A percentile compares a stretch with the other conserved stretches of the same genome.
phyloP scores from a whole-genome alignment of 2,329 filamentous ascomycete species.

The Chaetothyriales sp. region DNA sequence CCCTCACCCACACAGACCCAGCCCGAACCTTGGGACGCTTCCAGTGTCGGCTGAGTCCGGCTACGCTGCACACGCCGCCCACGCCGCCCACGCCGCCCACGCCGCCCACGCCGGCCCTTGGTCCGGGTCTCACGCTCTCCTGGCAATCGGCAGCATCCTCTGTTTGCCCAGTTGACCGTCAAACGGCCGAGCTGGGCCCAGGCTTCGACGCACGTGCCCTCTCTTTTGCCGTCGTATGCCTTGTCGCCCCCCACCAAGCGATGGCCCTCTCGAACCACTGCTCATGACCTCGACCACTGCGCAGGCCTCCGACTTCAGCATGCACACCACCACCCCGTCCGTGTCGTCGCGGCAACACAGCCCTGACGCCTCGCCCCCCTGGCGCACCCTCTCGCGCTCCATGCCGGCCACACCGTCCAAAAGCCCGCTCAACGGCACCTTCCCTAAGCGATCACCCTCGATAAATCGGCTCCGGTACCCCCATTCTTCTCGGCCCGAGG shows the following conservation, averaged over 20 bases:
- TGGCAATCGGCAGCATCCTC: neutral
- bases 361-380: neutral
- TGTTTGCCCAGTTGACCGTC: neutral
- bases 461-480: constrained; percentile 68
- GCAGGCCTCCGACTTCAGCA: constrained; percentile 1
- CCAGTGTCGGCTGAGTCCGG: neutral
- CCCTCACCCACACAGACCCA: neutral
- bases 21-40: neutral
- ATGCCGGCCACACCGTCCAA: constrained; percentile 90
- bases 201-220: neutral
- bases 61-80: no score
- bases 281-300: constrained; percentile 11
- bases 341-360: neutral
- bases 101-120: neutral
- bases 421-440: constrained; percentile 67
- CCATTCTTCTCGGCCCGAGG: constrained; percentile 79
- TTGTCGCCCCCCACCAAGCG: constrained; percentile 9
- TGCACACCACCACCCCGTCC: constrained; percentile 2
- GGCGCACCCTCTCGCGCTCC: constrained; percentile 62
- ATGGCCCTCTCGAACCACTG: constrained; percentile 8
- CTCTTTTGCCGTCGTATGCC: constrained; percentile 11
- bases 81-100: neutral
- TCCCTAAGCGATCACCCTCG: constrained; percentile 66
- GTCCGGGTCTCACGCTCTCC: neutral
- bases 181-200: neutral